phyloP scores from a whole-genome alignment of 495 filamentous ascomycete species.

The Rostrohypoxylon terebratum region DNA sequence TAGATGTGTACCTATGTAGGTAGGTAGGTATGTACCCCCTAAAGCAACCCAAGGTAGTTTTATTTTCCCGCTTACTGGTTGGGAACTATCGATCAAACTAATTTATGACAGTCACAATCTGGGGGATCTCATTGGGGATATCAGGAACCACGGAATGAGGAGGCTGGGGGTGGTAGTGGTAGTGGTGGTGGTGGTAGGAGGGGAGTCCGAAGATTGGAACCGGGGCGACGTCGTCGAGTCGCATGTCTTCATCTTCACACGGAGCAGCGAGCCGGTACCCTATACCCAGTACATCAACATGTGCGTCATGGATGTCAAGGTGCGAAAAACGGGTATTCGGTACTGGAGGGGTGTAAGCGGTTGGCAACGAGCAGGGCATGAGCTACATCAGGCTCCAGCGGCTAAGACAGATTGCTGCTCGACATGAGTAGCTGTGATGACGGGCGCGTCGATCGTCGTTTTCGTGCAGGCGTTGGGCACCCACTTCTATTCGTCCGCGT shows the following conservation, averaged over 20 bases:
- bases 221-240: constrained; percentile 1
- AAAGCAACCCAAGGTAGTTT: neutral
- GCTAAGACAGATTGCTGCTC: constrained; percentile 7
- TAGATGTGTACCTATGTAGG: neutral
- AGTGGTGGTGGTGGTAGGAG: too few relatives aligned
- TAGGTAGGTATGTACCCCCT: neutral
- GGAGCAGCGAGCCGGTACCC: neutral
- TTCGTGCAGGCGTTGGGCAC: constrained; percentile 27
- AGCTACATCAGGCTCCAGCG: constrained; percentile 5
- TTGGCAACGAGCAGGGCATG: constrained; percentile 3
- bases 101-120: constrained; percentile 2
- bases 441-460: constrained; percentile 30
- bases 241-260: neutral
- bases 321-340: constrained; percentile 12
- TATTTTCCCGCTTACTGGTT: neutral
- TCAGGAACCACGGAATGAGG: neutral
- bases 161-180: too few relatives aligned
- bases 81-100: constrained; percentile 4
- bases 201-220: constrained; percentile 7
- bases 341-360: neutral
- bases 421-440: constrained; percentile 8
- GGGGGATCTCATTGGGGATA: neutral
- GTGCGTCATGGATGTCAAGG: constrained; percentile 11
- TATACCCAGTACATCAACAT: constrained; percentile 2
- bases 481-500: constrained; percentile 12